Percentiles rank a stretch among this genome's conserved stretches.
Conservation (phyloP, 1,139 yeast species). For the Lodderomyces orthopsilosis region DNA sequence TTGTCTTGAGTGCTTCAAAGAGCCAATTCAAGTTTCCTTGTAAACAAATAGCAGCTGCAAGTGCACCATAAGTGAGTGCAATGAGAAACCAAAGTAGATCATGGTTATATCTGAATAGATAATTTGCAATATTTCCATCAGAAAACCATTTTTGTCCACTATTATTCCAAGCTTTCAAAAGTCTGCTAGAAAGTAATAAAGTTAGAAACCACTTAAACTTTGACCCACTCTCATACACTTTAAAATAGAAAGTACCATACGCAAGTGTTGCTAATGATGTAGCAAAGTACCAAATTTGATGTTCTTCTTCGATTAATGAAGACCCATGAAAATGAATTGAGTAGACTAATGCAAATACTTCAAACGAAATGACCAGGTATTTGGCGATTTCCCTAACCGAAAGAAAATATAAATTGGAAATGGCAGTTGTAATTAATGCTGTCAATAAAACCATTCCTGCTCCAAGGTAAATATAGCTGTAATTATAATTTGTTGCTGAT, state of each 20-base stretch:
- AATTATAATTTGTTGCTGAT: constrained; percentile 74
- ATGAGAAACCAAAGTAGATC: constrained; percentile 50
- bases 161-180: constrained; percentile 82
- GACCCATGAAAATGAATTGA: constrained; percentile 77
- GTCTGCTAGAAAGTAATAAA: constrained; percentile 46
- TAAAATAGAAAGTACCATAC: constrained; percentile 15
- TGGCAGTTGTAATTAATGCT: constrained; percentile 21
- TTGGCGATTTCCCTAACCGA: constrained; percentile 11
- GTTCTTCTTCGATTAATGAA: constrained; percentile 94
- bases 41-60: constrained; percentile 21
- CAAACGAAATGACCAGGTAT: constrained; percentile 21
- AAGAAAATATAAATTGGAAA: constrained; percentile 18
- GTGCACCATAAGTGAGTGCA: constrained; percentile 34
- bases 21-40: constrained; percentile 19
- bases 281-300: constrained; percentile 93
- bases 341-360: constrained; percentile 41
- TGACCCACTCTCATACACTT: constrained; percentile 7
- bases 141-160: constrained; percentile 78
- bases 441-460: constrained; percentile 32
- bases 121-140: constrained; percentile 44
- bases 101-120: constrained; percentile 34
- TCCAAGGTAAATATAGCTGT: constrained; percentile 50
- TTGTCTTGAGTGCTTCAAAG: neutral
- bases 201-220: constrained; percentile 20
- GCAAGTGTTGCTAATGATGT: constrained; percentile 29